These are phyloP conservation scores for Termitomyces bulborhizus DNA, from an alignment of 768 basidiomycete species.

Conservation along the genomic window DNA sequence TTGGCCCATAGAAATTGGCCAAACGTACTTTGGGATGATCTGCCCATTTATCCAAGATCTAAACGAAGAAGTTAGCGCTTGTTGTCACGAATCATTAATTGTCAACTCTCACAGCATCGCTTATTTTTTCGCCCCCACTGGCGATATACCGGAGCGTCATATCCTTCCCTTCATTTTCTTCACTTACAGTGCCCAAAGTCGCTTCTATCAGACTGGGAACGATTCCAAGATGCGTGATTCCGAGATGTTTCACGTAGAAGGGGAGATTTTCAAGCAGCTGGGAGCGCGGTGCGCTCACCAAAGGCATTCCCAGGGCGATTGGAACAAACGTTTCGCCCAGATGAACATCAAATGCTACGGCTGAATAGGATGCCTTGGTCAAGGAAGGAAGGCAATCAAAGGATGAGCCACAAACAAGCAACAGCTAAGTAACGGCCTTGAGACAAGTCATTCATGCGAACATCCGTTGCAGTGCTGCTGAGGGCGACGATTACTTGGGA, in stretches of 20 bases:
- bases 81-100: background rate
- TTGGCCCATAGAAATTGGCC: constrained; percentile 45
- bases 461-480: constrained; percentile 24
- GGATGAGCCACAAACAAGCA: constrained; percentile 20
- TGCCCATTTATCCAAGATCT: constrained; percentile 43
- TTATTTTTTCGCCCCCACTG: constrained; percentile 50
- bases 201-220: constrained; percentile 50
- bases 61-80: background rate
- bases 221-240: constrained; percentile 43
- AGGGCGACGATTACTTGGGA: constrained; percentile 26
- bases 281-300: constrained; percentile 36
- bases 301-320: constrained; percentile 36
- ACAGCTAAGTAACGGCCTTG: constrained; percentile 38
- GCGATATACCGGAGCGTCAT: constrained; percentile 36
- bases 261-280: constrained; percentile 38
- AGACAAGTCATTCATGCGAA: constrained; percentile 25
- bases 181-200: constrained; percentile 29
- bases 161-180: constrained; percentile 15
- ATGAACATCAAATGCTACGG: constrained; percentile 49
- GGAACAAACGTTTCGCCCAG: constrained; percentile 36
- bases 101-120: constrained; percentile 32
- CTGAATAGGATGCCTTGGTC: constrained; percentile 17
- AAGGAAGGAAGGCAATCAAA: background rate
- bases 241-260: constrained; percentile 27
- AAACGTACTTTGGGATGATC: constrained; percentile 36